phyloP scores from a whole-genome alignment of 768 basidiomycete genomes.

The Tulasnella sp. region DNA sequence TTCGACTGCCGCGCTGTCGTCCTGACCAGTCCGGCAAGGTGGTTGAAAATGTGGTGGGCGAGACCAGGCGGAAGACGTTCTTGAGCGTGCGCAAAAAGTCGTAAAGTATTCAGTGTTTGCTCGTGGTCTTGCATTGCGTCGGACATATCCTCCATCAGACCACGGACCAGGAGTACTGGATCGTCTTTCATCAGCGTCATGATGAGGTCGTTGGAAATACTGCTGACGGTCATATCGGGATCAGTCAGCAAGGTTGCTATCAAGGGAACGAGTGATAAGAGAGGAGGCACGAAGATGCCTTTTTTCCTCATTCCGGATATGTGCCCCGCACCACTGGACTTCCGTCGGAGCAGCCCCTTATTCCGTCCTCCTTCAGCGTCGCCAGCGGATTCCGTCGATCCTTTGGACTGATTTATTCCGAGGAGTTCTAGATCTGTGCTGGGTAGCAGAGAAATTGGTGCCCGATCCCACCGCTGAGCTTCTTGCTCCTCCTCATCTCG shows the following conservation, averaged over 20 bases:
- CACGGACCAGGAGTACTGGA: constrained; percentile 59
- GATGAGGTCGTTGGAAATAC: constrained; percentile 52
- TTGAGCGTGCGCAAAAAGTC: constrained; percentile 56
- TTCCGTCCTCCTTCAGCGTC: background rate
- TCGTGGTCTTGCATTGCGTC: constrained; percentile 48
- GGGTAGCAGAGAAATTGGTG: constrained; percentile 64
- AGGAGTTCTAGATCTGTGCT: constrained; percentile 47
- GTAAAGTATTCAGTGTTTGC: constrained; percentile 50
- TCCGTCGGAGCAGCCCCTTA: constrained; percentile 46
- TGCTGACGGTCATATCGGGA: constrained; percentile 50
- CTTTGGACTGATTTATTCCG: background rate
- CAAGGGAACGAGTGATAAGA: constrained; percentile 52
- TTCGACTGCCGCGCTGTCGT: constrained; percentile 45
- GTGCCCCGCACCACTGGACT: constrained; percentile 47
- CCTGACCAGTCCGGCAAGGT: constrained; percentile 58
- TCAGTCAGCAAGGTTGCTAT: constrained; percentile 55
- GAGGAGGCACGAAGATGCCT: constrained; percentile 61
- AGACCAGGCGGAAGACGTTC: constrained; percentile 57
- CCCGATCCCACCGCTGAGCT: constrained; percentile 40
- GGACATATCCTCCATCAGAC: constrained; percentile 56
- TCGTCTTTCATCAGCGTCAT: constrained; percentile 72
- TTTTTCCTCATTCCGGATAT: constrained; percentile 49
- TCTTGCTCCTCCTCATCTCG: constrained; percentile 44
- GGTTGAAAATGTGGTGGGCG: constrained; percentile 64
- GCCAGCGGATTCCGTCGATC: background rate